Conservation (phyloP, 306 rosid genomes). For the Rosa multiflora region DNA sequence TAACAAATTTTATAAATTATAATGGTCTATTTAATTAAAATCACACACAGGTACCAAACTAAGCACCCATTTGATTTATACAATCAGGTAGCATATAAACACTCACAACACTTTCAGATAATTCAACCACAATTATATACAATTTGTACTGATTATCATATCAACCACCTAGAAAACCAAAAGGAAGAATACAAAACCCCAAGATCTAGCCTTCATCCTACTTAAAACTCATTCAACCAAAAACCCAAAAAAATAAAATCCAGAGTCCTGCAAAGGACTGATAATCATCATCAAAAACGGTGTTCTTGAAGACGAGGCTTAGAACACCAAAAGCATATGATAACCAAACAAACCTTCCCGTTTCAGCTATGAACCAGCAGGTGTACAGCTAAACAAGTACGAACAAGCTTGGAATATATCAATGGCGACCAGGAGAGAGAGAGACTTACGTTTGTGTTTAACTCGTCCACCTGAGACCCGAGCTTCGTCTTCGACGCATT, state of each 20-base stretch:
- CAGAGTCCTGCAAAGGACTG: background rate
- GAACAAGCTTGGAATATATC: background rate
- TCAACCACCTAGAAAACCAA: background rate
- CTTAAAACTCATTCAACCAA: background rate
- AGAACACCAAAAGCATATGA: background rate
- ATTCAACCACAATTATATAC: no score
- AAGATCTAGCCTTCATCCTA: background rate
- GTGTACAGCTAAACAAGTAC: background rate
- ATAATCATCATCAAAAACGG: background rate
- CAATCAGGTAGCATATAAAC: background rate
- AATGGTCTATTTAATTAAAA: no score
- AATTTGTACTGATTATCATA: background rate
- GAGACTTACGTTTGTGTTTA: slow-evolving; percentile 31
- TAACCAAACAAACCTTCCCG: no score
- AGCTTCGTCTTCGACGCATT: slow-evolving; percentile 40
- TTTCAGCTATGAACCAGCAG: background rate
- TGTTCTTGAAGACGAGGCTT: no score
- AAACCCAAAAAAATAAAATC: background rate
- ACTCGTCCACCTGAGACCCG: slow-evolving; percentile 6
- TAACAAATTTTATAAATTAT: no score
- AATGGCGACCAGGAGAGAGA: background rate
- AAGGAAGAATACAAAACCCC: no score
- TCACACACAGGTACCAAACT: no score
- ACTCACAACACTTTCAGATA: no score
- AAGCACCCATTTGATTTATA: background rate